phyloP scores from a whole-genome alignment of 306 rosid genomes.

The Castanea sativa region DNA sequence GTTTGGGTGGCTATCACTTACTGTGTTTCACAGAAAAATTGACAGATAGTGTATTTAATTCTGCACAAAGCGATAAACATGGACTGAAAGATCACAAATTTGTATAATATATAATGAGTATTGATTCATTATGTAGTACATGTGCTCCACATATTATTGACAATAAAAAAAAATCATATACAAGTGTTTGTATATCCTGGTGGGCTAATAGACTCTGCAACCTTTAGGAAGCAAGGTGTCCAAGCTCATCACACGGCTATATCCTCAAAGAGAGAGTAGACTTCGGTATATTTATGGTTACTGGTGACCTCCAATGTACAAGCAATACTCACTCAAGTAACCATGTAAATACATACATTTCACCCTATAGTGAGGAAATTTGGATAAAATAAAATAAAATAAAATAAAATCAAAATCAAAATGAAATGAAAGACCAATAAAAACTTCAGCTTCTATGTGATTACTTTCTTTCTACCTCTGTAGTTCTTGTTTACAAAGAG shows the following conservation, averaged over 20 bases:
- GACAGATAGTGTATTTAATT: neutral
- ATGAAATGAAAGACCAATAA: slow-evolving; percentile 16
- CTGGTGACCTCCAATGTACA: slow-evolving; percentile 73
- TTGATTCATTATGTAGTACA: neutral
- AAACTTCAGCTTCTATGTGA: neutral
- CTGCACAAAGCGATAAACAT: neutral
- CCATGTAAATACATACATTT: slow-evolving; percentile 23
- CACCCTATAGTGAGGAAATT: slow-evolving; percentile 13
- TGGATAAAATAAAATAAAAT: neutral
- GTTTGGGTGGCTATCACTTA: neutral
- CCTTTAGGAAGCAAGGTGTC: neutral
- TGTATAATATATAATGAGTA: neutral
- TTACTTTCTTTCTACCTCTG: slow-evolving; percentile 36
- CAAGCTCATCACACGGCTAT: slow-evolving; percentile 1
- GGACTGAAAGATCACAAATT: neutral
- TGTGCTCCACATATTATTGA: neutral
- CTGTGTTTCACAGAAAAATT: neutral
- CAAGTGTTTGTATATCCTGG: neutral
- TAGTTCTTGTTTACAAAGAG: slow-evolving; percentile 92
- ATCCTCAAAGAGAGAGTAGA: slow-evolving; percentile 16
- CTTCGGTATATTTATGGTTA: slow-evolving; percentile 38
- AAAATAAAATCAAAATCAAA: neutral
- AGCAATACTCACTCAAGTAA: slow-evolving; percentile 75
- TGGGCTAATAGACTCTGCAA: neutral
- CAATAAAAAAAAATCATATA: slow-evolving; percentile 2